Base-by-base conservation (phyloP, 352 stramenopile species). In the Globisporangium canariense region DNA sequence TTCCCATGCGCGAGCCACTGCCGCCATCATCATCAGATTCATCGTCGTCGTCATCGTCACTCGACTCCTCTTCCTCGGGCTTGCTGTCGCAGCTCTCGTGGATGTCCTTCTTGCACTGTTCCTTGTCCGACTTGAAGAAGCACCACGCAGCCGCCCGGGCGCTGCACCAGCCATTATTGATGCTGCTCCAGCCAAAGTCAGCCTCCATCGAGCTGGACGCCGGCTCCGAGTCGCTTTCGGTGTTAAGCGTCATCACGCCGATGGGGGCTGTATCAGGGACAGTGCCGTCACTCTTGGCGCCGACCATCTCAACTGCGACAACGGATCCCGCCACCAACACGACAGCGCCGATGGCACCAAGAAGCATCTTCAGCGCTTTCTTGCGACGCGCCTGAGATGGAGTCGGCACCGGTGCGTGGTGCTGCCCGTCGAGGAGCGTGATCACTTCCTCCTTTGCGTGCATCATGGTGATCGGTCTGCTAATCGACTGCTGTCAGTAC, bases 81-180 rank as follows among this genome's bases (percentile, higher is more conserved):
- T 65, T 61, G 11, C 25, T 25, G 43, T 55, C 60, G 20, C 60
- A 66, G 50, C 14, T 32, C 25, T 60, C 34, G 34, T 70, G 50
- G 53, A 76, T 58, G n/a, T 77, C 60, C 46, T 75, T 51, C 50
- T 73, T 69, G 53, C 72, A 79, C 46, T 63, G 60, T 9, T 68
- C 66, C 30, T 62, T 69, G 55, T 79, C 62, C 5, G 52, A 62
- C 28, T 65, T 75, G 53, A 77, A 75, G 18, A 75, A 11, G 45
- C 73, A 79, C 18, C 54, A 59, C 4, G 60, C 32, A 10, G 47
- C 41, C 1, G 72, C 72, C 8, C 62, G 63, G n/a, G 67, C 30
- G 16, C 60, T 66, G 47, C 72, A 79, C 63, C 66, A 76, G 40
- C 64, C 64, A 7, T 64, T 60, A 4, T 59, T 61, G 38, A 74